Evolutionary conservation across 2,329 filamentous ascomycete species (phyloP), one percentile per base, ranked within the genome.

Genomic region (Emericellopsis atlantica): DNA sequence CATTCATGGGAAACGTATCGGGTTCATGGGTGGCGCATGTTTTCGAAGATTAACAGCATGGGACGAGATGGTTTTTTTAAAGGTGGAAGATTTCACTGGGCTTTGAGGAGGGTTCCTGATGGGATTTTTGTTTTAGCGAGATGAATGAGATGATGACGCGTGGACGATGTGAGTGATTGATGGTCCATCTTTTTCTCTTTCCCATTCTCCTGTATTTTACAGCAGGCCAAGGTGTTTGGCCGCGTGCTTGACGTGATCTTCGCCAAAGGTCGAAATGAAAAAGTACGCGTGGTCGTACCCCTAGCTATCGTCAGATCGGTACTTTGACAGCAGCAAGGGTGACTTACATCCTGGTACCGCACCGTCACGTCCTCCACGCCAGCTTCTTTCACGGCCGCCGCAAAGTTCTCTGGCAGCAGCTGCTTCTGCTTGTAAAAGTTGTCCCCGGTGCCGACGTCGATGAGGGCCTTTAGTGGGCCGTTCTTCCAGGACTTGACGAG

Each of bases 221-320:
- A 35, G n/a, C 14, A 41, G 33, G 14, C 40, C 40, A 12, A 95
- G 66, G 57, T 87, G 81, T 70, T 92, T 95, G 49, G 89, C 90
- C 45, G 88, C 88, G 65, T 93, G 87, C 53, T 86, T 81, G 50
- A 96, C 74, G 62, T 98, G 92, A 52, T 96, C 89, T 54, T 85
- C 81, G 35, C 82, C 76, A 59, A 98, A 98, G 14, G 79, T 79
- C 31, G 89, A 81, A 70, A 98, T 93, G 64, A 95, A 95, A 65
- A 79, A 98, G 67, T 98, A 98, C 46, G 87, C 94, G 66, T 98
- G 92, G 60, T 98, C 92, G 57, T 98, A 96, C 46, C 80, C 88
- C 65, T 84, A 55, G 5, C 15, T 6, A 8, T 11, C n/a, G 36
- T 44, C n/a, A 43, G 42, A 32, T 36, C 35, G 24, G 8, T 37